Evolutionary conservation across 2,329 filamentous ascomycete species (phyloP).

Genomic region (Rhytidhysteron rufulum): DNA sequence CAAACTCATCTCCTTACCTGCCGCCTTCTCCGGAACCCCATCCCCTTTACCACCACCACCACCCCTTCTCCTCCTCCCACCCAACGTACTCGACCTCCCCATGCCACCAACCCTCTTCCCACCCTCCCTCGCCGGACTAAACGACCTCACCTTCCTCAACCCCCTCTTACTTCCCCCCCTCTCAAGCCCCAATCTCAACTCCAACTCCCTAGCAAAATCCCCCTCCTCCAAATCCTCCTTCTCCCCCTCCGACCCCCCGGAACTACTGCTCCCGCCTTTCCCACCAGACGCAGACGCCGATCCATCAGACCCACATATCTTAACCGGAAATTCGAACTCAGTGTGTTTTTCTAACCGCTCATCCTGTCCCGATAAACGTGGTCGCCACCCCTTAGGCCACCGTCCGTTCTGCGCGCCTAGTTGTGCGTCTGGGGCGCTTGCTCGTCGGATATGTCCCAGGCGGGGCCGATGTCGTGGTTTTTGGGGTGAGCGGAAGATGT

Average conservation of each 20-base stretch:
- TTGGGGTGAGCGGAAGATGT: background rate
- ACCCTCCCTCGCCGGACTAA: background rate
- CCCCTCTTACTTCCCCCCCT: background rate
- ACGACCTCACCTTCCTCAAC: background rate
- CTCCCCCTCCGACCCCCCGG: background rate
- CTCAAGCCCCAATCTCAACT: slow-evolving; percentile 1
- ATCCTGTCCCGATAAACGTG: background rate
- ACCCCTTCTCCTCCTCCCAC: background rate
- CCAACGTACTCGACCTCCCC: background rate
- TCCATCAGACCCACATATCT: background rate
- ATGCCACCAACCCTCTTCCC: background rate
- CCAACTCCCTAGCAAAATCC: background rate
- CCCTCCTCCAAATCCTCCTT: background rate
- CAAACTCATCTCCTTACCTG: background rate
- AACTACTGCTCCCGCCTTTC: background rate
- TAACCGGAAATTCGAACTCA: background rate
- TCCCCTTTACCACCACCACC: background rate
- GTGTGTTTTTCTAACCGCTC: background rate
- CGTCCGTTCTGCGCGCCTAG: background rate
- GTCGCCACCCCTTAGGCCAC: background rate
- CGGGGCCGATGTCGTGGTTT: background rate
- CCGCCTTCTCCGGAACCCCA: background rate
- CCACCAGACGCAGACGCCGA: background rate
- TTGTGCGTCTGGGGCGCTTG: background rate
- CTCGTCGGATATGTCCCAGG: background rate